Evolutionary conservation across 139 green algal species (phyloP).

Genomic region (Auxenochlorella pyrenoidosa): DNA sequence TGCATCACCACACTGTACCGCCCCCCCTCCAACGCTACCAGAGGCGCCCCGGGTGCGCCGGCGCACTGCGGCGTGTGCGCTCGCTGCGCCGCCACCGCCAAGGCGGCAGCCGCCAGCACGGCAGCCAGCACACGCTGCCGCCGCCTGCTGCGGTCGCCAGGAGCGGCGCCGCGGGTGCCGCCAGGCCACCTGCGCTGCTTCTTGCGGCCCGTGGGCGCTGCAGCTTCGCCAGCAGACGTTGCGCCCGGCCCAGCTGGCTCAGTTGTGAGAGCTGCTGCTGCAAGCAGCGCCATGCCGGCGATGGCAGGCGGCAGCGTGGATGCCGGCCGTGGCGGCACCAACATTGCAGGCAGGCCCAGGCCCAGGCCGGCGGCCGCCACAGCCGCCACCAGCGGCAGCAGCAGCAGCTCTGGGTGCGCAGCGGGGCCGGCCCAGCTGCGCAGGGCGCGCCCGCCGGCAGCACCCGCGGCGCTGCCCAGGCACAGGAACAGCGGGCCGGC

Average conservation of each 20-base stretch:
- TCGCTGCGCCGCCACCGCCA: background rate
- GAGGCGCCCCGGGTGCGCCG: background rate
- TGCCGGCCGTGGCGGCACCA: background rate
- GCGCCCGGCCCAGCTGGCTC: background rate
- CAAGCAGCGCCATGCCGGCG: background rate
- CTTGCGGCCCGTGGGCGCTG: background rate
- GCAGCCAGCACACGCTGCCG: background rate
- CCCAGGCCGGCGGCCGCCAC: background rate
- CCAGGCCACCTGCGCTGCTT: background rate
- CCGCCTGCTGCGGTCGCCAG: background rate
- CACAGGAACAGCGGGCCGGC: background rate
- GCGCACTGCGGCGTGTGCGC: too few species aligned
- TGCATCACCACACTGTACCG: background rate
- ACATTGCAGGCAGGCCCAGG: background rate
- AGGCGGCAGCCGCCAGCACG: background rate
- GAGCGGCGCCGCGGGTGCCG: background rate
- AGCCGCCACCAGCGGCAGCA: background rate
- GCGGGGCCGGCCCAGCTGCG: background rate
- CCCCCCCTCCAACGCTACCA: background rate
- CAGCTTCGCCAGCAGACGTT: background rate
- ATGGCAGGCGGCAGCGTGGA: constrained; percentile 7
- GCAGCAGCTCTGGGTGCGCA: background rate
- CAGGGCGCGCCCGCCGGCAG: background rate
- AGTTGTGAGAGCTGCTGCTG: background rate
- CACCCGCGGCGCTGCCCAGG: constrained; percentile 4